Conservation (phyloP, 2,329 filamentous ascomycete species). For the Fusarium albidum region DNA sequence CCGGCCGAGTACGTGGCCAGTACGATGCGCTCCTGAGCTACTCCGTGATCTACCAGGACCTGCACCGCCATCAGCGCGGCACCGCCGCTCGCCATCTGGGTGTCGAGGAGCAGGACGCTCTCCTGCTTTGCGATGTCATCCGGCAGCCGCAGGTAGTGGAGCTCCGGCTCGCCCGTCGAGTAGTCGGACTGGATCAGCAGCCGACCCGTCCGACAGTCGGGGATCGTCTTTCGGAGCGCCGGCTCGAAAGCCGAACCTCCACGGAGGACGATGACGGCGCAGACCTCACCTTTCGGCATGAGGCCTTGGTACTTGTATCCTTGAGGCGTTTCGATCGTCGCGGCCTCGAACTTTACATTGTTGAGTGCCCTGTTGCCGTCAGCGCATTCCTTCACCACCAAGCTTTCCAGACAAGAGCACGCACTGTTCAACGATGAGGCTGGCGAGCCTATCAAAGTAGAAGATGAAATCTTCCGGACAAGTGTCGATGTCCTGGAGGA, state of each 20-base stretch:
- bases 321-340: constrained; percentile 74
- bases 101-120: constrained; percentile 86
- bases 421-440: constrained; percentile 82
- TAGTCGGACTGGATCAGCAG: constrained; percentile 90
- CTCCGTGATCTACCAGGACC: constrained; percentile 94
- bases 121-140: constrained; percentile 77
- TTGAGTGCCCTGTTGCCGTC: constrained; percentile 70
- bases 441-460: constrained; percentile 90
- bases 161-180: constrained; percentile 86
- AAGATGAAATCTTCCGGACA: constrained; percentile 93
- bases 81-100: constrained; percentile 94
- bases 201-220: constrained; percentile 89
- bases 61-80: constrained; percentile 91
- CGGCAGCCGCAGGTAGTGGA: constrained; percentile 88
- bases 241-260: constrained; percentile 90
- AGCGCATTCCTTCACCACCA: neutral
- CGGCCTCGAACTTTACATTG: constrained; percentile 73
- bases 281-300: constrained; percentile 74
- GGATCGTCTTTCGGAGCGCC: constrained; percentile 87
- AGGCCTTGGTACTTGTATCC: constrained; percentile 77
- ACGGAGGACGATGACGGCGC: constrained; percentile 86
- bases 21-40: constrained; percentile 83
- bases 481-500: constrained; percentile 83
- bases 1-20: constrained; percentile 94
- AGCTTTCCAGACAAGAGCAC: constrained; percentile 28